Evolutionary conservation across 2,329 filamentous ascomycete species (phyloP).

Genomic region (Hypoxylon sp.): DNA sequence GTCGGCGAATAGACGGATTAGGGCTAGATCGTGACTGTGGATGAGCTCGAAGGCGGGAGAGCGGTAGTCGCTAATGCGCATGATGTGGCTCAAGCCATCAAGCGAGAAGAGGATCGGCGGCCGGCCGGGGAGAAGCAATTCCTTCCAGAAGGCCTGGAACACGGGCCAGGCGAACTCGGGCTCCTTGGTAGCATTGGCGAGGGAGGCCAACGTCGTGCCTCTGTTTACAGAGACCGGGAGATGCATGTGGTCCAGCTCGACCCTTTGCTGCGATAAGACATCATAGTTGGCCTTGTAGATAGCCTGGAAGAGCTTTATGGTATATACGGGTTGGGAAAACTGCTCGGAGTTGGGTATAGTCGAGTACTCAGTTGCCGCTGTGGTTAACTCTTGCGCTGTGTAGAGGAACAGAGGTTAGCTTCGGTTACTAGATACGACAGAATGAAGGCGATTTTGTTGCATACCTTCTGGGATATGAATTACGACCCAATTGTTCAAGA

Average conservation of each 20-base stretch:
- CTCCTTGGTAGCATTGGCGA: slow-evolving; percentile 79
- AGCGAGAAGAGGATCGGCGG: slow-evolving; percentile 76
- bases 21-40: slow-evolving; percentile 85
- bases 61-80: slow-evolving; percentile 82
- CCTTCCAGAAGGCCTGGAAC: slow-evolving; percentile 83
- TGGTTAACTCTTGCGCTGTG: slow-evolving; percentile 80
- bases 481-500: slow-evolving; percentile 88
- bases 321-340: slow-evolving; percentile 85
- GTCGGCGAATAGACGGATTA: slow-evolving; percentile 81
- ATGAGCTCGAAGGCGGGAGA: slow-evolving; percentile 77
- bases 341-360: slow-evolving; percentile 71
- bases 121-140: slow-evolving; percentile 69
- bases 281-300: slow-evolving; percentile 78
- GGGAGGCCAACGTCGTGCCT: slow-evolving; percentile 72
- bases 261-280: slow-evolving; percentile 67
- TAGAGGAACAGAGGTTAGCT: slow-evolving; percentile 7
- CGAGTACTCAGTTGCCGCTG: slow-evolving; percentile 83
- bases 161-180: slow-evolving; percentile 83
- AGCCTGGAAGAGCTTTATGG: slow-evolving; percentile 77
- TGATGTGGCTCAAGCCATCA: slow-evolving; percentile 85
- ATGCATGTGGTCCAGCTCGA: slow-evolving; percentile 65
- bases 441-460: slow-evolving; percentile 38
- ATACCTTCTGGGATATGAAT: slow-evolving; percentile 90
- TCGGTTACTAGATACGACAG: background rate
- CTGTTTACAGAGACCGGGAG: slow-evolving; percentile 70